These are phyloP conservation scores for Elsinoe necatrix DNA, from an alignment of 2,329 filamentous ascomycete genomes.

Conservation along the genomic window DNA sequence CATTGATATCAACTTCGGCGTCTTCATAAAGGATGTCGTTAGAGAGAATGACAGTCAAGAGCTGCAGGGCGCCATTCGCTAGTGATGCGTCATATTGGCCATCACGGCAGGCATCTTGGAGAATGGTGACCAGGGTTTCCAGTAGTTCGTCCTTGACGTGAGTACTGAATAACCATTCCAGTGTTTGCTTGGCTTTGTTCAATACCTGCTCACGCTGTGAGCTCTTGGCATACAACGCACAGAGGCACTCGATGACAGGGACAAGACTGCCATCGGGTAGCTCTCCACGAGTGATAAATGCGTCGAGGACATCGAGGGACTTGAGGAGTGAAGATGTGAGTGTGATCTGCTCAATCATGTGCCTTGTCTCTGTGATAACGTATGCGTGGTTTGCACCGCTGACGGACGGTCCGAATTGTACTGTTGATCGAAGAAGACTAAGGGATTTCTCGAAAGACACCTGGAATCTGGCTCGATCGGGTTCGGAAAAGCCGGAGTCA, in stretches of 20 bases:
- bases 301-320: constrained; percentile 8
- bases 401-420: constrained; percentile 12
- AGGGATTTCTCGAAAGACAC: neutral
- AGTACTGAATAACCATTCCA: constrained; percentile 17
- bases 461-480: neutral
- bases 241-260: constrained; percentile 6
- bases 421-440: constrained; percentile 4
- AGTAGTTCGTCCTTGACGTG: constrained; percentile 17
- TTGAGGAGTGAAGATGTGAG: neutral
- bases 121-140: constrained; percentile 13
- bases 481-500: neutral
- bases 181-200: constrained; percentile 17
- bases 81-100: neutral
- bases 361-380: constrained; percentile 5
- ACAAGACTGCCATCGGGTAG: constrained; percentile 6
- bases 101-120: neutral
- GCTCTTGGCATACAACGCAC: constrained; percentile 1
- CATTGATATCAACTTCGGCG: constrained; percentile 7
- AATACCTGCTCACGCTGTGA: constrained; percentile 3
- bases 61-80: constrained; percentile 9
- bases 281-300: constrained; percentile 14
- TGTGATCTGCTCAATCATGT: constrained; percentile 8
- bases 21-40: constrained; percentile 3
- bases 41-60: constrained; percentile 11
- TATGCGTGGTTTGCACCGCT: constrained; percentile 5